A percentile compares a stretch with the other conserved stretches of the same genome.
Evolutionary conservation across 2,329 filamentous ascomycete species (phyloP).

Genomic region (Penicillium sp.): DNA sequence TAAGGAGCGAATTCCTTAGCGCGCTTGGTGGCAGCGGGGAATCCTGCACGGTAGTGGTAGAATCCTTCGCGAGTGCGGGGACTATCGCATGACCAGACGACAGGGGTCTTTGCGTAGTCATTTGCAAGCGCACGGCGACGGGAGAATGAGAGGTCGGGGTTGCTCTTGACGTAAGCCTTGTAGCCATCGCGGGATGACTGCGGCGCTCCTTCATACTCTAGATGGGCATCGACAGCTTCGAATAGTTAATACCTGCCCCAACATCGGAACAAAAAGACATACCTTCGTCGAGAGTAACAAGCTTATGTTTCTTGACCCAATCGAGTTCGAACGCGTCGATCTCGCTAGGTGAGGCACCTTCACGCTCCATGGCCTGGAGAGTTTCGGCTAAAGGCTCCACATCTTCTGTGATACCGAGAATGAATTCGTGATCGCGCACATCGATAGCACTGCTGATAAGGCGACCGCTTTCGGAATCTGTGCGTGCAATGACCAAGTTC

Average conservation of each 20-base stretch:
- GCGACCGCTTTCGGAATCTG: conserved; percentile 91
- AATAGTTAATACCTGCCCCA: conserved; percentile 11
- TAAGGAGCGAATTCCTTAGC: conserved; percentile 89
- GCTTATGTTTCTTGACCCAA: conserved; percentile 83
- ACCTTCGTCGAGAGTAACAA: conserved; percentile 88
- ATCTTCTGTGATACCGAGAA: conserved; percentile 81
- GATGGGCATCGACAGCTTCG: conserved; percentile 71
- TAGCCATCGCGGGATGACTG: conserved; percentile 69
- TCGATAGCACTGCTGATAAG: conserved; percentile 90
- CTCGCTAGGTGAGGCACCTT: conserved; percentile 73
- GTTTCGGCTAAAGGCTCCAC: conserved; percentile 82
- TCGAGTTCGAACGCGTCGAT: conserved; percentile 82
- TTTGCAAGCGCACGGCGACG: conserved; percentile 73
- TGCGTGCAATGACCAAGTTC: conserved; percentile 91
- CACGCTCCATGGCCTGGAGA: conserved; percentile 83
- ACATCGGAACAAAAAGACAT: background rate
- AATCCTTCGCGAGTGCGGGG: conserved; percentile 86
- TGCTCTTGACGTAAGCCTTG: conserved; percentile 59
- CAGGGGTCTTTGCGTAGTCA: conserved; percentile 64
- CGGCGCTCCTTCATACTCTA: conserved; percentile 65
- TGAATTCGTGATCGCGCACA: conserved; percentile 94
- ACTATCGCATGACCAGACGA: conserved; percentile 88
- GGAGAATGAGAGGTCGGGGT: conserved; percentile 75
- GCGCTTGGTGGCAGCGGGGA: conserved; percentile 86
- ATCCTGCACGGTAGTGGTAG: conserved; percentile 62